Percentiles rank a stretch among this genome's conserved stretches.
Conservation (phyloP, 2,329 filamentous ascomycete species). For the Seiridium cupressi region DNA sequence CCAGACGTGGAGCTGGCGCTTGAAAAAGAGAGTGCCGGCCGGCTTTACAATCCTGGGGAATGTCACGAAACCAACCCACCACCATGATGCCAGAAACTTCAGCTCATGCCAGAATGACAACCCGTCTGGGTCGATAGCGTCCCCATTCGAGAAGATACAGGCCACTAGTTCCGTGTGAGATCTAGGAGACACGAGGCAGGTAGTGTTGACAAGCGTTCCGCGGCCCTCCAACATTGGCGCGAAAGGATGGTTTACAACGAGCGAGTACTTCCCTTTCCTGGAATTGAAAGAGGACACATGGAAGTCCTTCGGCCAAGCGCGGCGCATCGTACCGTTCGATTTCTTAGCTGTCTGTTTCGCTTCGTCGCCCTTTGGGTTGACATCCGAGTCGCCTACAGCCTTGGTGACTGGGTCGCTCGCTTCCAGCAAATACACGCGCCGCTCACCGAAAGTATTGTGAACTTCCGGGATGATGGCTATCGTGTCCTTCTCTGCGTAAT, state of each 20-base stretch:
- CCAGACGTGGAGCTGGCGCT: conserved; percentile 59
- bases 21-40: conserved; percentile 56
- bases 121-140: conserved; percentile 45
- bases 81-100: conserved; percentile 55
- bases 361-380: not conserved
- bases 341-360: not conserved
- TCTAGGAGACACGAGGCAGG: conserved; percentile 61
- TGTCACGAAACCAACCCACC: conserved; percentile 66
- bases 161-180: conserved; percentile 60
- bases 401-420: conserved; percentile 25
- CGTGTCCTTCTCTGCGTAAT: conserved; percentile 55
- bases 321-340: conserved; percentile 35
- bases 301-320: conserved; percentile 67
- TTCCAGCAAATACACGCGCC: conserved; percentile 62
- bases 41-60: conserved; percentile 65
- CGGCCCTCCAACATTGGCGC: conserved; percentile 33
- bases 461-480: conserved; percentile 69
- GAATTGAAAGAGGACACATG: conserved; percentile 76
- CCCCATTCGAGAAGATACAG: conserved; percentile 52
- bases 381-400: conserved; percentile 10
- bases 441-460: conserved; percentile 75
- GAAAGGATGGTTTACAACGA: conserved; percentile 49
- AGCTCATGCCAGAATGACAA: conserved; percentile 42
- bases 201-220: conserved; percentile 53
- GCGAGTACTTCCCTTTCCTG: conserved; percentile 52